These are phyloP conservation scores for Areca catechu DNA, from an alignment of 176 grass and related monocot species.

Conservation along the genomic window DNA sequence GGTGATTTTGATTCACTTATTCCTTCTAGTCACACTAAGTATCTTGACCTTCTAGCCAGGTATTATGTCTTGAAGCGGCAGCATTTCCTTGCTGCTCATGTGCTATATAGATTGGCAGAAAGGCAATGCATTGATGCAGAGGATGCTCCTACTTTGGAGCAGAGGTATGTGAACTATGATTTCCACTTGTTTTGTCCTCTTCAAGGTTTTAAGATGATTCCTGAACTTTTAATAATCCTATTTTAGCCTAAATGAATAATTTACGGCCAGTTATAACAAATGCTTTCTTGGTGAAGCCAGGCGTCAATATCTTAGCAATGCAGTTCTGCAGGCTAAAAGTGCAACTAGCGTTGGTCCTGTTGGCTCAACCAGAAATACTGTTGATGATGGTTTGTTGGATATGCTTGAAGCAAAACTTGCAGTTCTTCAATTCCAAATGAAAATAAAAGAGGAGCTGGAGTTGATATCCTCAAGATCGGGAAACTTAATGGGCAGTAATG, in stretches of 20 bases:
- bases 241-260: too few species aligned
- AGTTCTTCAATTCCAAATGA: slow-evolving; percentile 88
- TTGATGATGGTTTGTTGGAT: slow-evolving; percentile 71
- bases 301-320: slow-evolving; percentile 84
- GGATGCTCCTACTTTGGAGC: slow-evolving; percentile 66
- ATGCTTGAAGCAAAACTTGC: slow-evolving; percentile 95
- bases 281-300: slow-evolving; percentile 37
- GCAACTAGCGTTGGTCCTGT: slow-evolving; percentile 38
- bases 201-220: background rate
- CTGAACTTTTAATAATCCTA: too few species aligned
- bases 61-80: slow-evolving; percentile 87
- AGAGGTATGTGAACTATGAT: slow-evolving; percentile 46
- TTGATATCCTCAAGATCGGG: slow-evolving; percentile 36
- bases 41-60: slow-evolving; percentile 70
- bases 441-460: slow-evolving; percentile 79
- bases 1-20: slow-evolving; percentile 40
- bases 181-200: slow-evolving; percentile 19
- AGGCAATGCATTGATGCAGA: slow-evolving; percentile 59
- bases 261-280: slow-evolving; percentile 3
- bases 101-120: slow-evolving; percentile 77
- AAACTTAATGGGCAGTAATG: slow-evolving; percentile 30
- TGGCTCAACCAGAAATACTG: slow-evolving; percentile 35
- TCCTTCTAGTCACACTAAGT: slow-evolving; percentile 55
- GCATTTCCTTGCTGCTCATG: slow-evolving; percentile 73
- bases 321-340: slow-evolving; percentile 82